Percentiles rank a stretch among this genome's conserved stretches.
These are phyloP conservation scores for Vitis hybrid DNA, from an alignment of 177 flowering plant species.

Conservation along the genomic window DNA sequence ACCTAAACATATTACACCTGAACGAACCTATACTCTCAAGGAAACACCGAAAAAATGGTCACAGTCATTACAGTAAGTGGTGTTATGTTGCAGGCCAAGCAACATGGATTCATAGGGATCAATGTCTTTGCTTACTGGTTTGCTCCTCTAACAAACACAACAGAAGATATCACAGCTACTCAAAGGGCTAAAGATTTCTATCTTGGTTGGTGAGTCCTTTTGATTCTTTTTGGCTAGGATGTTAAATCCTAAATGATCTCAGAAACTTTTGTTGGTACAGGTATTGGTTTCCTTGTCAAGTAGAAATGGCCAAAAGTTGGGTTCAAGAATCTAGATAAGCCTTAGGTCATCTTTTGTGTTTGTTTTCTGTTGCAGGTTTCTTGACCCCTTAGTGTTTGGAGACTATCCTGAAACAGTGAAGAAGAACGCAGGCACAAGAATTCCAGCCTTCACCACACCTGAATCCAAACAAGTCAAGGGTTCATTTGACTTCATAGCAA, in stretches of 20 bases:
- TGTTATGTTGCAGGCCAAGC: conserved; percentile 43
- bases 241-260: too few relatives aligned
- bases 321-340: background rate
- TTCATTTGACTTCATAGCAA: conserved; percentile 56
- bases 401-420: conserved; percentile 59
- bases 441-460: conserved; percentile 43
- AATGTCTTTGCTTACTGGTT: conserved; percentile 29
- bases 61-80: background rate
- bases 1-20: background rate
- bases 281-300: background rate
- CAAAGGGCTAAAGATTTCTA: conserved; percentile 55
- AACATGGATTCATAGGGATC: conserved; percentile 58
- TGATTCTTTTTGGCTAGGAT: background rate
- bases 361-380: conserved; percentile 38
- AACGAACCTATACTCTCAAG: background rate
- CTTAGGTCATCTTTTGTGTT: background rate
- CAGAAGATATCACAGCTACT: conserved; percentile 48
- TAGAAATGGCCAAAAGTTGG: background rate
- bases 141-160: conserved; percentile 41
- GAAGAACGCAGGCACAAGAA: conserved; percentile 41
- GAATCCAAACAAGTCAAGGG: conserved; percentile 55
- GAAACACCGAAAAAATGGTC: background rate
- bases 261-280: too few relatives aligned
- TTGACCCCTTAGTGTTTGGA: conserved; percentile 57
- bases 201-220: conserved; percentile 51